Evolutionary conservation across 371 early-diverging fungal genomes (phyloP).

Genomic region (Apophysomyces sp.): DNA sequence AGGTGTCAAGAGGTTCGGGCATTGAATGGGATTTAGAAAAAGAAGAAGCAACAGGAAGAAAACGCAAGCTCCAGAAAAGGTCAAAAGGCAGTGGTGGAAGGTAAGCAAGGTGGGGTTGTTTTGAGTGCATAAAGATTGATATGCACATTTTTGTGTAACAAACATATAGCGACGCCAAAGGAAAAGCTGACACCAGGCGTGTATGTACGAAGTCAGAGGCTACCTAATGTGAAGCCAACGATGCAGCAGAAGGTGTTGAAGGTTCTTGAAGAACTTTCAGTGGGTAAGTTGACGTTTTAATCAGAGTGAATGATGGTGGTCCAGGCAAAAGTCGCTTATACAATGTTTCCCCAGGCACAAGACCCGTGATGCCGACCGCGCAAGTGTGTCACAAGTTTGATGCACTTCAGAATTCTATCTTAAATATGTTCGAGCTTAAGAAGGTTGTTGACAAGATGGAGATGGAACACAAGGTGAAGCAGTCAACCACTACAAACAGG

Average conservation of each 20-base stretch:
- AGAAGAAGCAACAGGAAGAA: slow-evolving; percentile 24
- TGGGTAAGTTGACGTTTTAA: slow-evolving; percentile 36
- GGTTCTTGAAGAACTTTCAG: slow-evolving; percentile 65
- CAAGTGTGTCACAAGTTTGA: slow-evolving; percentile 76
- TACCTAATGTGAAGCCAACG: slow-evolving; percentile 61
- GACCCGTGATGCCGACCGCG: slow-evolving; percentile 78
- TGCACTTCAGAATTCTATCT: slow-evolving; percentile 63
- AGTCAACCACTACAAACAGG: slow-evolving; percentile 11
- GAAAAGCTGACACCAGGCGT: slow-evolving; percentile 78
- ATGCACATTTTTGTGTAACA: slow-evolving; percentile 17
- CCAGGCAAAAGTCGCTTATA: slow-evolving; percentile 5
- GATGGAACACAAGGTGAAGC: slow-evolving; percentile 64
- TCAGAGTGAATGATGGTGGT: not conserved
- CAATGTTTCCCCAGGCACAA: slow-evolving; percentile 32
- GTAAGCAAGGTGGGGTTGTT: not conserved
- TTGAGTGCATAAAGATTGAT: not conserved
- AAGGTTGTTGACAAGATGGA: slow-evolving; percentile 76
- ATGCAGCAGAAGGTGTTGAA: slow-evolving; percentile 64
- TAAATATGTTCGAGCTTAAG: slow-evolving; percentile 75
- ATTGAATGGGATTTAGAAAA: slow-evolving; percentile 17
- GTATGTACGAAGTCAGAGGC: slow-evolving; percentile 71
- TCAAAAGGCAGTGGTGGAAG: slow-evolving; percentile 21
- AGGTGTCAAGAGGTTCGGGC: not conserved
- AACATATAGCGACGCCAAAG: slow-evolving; percentile 39
- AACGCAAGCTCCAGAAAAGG: slow-evolving; percentile 18